phyloP scores from a whole-genome alignment of 2,329 filamentous ascomycete genomes.

The Phyllosticta paracitricarpa region DNA sequence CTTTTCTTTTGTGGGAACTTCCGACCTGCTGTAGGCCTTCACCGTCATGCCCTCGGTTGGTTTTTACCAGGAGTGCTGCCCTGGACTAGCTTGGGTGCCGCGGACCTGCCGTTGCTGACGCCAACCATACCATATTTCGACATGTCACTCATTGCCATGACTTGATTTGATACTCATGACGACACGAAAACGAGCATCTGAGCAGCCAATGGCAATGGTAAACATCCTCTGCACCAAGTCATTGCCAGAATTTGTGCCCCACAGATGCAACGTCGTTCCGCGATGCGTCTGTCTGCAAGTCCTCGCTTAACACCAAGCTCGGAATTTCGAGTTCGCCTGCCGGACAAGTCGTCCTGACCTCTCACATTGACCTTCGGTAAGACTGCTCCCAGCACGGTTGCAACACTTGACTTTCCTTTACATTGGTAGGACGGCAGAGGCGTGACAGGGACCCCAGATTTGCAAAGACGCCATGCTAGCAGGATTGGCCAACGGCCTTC shows the following conservation, averaged over 20 bases:
- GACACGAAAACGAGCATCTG: neutral
- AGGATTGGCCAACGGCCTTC: neutral
- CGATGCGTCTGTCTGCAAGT: neutral
- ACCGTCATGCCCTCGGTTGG: neutral
- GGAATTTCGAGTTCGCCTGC: neutral
- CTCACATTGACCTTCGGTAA: neutral
- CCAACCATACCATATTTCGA: neutral
- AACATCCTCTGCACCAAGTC: neutral
- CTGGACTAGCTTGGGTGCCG: neutral
- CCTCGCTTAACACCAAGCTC: neutral
- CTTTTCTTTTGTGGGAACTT: neutral
- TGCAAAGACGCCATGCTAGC: neutral
- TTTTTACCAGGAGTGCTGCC: neutral
- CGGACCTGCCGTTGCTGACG: neutral
- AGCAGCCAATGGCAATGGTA: neutral
- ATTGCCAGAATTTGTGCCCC: neutral
- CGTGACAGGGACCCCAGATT: neutral
- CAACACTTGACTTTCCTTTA: neutral
- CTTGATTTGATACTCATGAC: neutral
- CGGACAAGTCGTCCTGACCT: neutral
- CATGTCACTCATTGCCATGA: neutral
- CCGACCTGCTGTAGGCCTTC: neutral
- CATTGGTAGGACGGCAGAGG: neutral
- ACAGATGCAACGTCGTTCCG: neutral
- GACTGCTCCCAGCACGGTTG: neutral